A percentile compares a stretch with the other conserved stretches of the same genome.
These are phyloP conservation scores for Salix purpurea DNA, from an alignment of 345 rosid species.

Conservation along the genomic window DNA sequence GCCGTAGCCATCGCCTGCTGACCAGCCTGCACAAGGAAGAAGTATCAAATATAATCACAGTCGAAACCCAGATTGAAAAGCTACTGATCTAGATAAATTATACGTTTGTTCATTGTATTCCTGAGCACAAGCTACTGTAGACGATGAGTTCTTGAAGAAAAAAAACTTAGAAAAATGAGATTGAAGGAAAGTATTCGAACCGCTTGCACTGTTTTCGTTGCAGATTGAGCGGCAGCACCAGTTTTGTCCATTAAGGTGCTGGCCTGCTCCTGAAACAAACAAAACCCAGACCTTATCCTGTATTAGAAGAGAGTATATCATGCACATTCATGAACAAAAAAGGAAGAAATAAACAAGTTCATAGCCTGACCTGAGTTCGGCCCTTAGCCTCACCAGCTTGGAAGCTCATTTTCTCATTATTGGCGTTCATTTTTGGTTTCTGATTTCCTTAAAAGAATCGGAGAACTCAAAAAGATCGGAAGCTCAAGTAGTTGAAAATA, in stretches of 20 bases:
- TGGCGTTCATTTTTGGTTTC: constrained; percentile 8
- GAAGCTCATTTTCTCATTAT: constrained; percentile 34
- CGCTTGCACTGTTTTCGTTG: constrained; percentile 54
- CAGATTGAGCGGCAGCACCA: constrained; percentile 53
- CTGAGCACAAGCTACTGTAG: too few relatives aligned
- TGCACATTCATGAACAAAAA: neutral
- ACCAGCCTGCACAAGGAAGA: constrained; percentile 37
- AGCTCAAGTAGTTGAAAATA: neutral
- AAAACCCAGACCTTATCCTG: neutral
- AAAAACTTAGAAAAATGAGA: neutral
- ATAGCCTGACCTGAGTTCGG: constrained; percentile 39
- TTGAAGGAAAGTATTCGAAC: constrained; percentile 17
- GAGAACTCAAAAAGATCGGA: neutral
- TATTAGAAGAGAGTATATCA: neutral
- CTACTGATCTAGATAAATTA: too few relatives aligned
- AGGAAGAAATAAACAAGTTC: neutral
- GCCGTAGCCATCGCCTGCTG: constrained; percentile 53
- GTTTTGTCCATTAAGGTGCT: constrained; percentile 53
- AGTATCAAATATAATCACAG: too few relatives aligned
- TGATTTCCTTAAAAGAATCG: neutral
- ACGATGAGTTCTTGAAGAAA: neutral
- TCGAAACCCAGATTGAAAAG: too few relatives aligned
- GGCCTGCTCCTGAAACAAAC: constrained; percentile 51
- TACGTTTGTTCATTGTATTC: too few relatives aligned
- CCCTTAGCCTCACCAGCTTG: constrained; percentile 55